phyloP scores from a whole-genome alignment of 78 protist species.

The Abeoforma whisleri region DNA sequence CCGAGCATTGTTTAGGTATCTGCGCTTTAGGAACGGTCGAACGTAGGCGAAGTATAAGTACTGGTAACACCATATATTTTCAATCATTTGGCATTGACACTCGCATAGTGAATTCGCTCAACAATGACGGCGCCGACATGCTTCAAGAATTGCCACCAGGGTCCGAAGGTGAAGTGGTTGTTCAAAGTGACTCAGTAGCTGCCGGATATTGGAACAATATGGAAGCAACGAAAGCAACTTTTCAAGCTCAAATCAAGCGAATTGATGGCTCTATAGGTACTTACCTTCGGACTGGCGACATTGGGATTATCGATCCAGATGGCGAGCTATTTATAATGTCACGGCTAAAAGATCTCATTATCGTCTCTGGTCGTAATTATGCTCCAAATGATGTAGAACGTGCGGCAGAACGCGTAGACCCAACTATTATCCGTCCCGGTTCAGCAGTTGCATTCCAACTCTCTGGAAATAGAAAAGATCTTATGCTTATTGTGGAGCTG shows the following conservation, averaged over 20 bases:
- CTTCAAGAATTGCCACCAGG: no score
- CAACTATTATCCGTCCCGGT: conserved; percentile 2
- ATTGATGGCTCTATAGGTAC: background rate
- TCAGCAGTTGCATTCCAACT: background rate
- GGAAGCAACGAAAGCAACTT: background rate
- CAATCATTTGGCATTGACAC: no score
- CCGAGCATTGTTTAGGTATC: no score
- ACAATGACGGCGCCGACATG: no score
- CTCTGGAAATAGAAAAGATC: background rate
- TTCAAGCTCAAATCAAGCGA: background rate
- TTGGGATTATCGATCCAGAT: background rate
- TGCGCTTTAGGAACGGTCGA: no score
- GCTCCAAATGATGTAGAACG: background rate
- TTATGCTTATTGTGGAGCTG: background rate
- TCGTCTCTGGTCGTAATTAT: background rate
- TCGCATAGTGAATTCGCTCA: no score
- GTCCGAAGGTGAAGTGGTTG: no score
- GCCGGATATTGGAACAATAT: background rate
- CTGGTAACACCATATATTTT: no score
- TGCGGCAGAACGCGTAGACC: background rate
- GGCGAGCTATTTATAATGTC: background rate
- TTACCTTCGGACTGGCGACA: conserved; percentile 3
- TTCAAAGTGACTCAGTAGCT: background rate
- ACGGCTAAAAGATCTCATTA: background rate
- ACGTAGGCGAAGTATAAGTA: no score